A percentile compares a stretch with the other conserved stretches of the same genome.
phyloP scores from a whole-genome alignment of 2,329 filamentous ascomycete species.

The Trichoderma sp. region DNA sequence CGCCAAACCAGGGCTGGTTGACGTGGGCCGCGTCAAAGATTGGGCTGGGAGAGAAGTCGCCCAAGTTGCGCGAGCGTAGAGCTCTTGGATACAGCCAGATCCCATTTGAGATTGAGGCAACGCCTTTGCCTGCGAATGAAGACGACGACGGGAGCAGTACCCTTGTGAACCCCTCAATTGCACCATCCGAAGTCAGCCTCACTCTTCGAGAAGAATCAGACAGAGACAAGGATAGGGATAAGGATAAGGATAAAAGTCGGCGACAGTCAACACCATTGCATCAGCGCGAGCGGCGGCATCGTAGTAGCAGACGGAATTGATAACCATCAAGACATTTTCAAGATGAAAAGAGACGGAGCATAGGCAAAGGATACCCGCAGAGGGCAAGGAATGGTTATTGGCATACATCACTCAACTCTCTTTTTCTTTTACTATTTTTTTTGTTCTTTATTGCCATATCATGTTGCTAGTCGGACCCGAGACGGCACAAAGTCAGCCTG shows the following conservation, averaged over 20 bases:
- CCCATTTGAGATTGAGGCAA: not conserved
- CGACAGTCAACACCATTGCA: conserved; percentile 8
- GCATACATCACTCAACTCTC: not conserved
- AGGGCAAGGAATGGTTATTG: not conserved
- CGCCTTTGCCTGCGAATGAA: not conserved
- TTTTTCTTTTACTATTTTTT: not conserved
- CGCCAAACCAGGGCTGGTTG: conserved; percentile 29
- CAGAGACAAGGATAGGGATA: not conserved
- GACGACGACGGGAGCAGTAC: conserved; percentile 17
- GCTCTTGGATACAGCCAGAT: conserved; percentile 28
- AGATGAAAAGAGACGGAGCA: not conserved
- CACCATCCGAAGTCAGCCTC: not conserved
- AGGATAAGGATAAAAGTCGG: not conserved
- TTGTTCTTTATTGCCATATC: not conserved
- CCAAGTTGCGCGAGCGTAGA: conserved; percentile 24
- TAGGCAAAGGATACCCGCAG: not conserved
- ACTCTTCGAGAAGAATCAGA: not conserved
- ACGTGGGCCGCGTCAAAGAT: conserved; percentile 29
- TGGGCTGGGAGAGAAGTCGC: conserved; percentile 27
- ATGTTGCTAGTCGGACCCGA: not conserved
- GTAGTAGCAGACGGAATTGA: conserved; percentile 11
- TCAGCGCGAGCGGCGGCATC: conserved; percentile 10
- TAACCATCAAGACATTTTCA: not conserved
- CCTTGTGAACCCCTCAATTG: conserved; percentile 15
- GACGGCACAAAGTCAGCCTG: not conserved